Evolutionary conservation across 148 eudicot species (phyloP).

Genomic region (Rhododendron griersonianum): DNA sequence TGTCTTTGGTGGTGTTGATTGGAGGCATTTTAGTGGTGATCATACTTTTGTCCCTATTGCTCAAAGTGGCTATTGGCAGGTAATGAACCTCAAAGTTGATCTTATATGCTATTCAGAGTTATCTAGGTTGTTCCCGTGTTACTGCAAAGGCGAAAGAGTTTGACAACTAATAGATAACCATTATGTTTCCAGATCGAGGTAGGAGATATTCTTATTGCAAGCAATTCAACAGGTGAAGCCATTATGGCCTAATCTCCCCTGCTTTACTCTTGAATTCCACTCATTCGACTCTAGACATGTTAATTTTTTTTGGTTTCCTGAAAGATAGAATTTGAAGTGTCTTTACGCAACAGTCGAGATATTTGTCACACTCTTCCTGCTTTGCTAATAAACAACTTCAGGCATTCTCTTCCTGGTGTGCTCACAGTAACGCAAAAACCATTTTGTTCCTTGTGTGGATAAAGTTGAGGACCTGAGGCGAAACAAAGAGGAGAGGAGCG

Average conservation of each 20-base stretch:
- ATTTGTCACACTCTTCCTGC: background rate
- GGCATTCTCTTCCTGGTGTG: background rate
- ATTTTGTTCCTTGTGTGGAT: background rate
- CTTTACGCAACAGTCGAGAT: background rate
- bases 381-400: background rate
- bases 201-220: constrained; percentile 33
- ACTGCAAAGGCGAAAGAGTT: background rate
- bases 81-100: constrained; percentile 1
- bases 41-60: constrained; percentile 51
- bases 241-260: background rate
- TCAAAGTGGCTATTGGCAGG: constrained; percentile 64
- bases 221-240: constrained; percentile 36
- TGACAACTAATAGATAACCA: background rate
- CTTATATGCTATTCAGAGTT: background rate
- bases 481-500: background rate
- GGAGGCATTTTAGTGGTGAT: constrained; percentile 39
- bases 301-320: background rate
- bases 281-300: background rate
- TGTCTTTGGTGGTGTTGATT: constrained; percentile 54
- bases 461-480: background rate
- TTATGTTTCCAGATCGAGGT: constrained; percentile 35
- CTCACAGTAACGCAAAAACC: background rate
- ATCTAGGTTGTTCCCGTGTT: background rate
- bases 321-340: background rate
- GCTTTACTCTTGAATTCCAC: background rate